Evolutionary conservation across 306 rosid species (phyloP), one percentile per base, ranked within the genome.

Genomic region (Oxytropis ochrocephala): DNA sequence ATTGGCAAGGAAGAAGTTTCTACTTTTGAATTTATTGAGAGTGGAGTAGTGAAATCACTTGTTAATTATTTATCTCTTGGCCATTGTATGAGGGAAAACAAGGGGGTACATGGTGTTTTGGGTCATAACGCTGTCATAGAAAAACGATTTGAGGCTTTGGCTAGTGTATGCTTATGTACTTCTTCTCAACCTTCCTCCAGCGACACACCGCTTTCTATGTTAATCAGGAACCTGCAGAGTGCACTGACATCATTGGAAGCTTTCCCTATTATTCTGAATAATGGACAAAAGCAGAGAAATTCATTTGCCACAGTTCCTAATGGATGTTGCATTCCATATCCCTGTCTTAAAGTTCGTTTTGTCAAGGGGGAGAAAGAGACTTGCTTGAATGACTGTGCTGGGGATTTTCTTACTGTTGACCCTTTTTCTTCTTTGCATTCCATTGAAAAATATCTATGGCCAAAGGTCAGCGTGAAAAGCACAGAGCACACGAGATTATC

Each of bases 1-100:
- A 75, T 81, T 56, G 90, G 96, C 73, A 80, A 78, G 57, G 99
- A 95, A 57, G 85, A 89, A 72, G 86, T 95, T 78, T 95, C 99
- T 63, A 95, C 99, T 55, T 95, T 95, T 83, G 99, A 95, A 66
- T 95, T 95, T 72, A 79, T 89, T 64, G 99, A 95, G 78, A 91
- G 97, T 81, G 97, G 97, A 76, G 79, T 95, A 35, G 87, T 86
- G 64, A 89, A 85, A 73, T 86, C 99, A 46, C 83, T 94, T 53
- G 78, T 80, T 53, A 91, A 80, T 51, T 91, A 70, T 82, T 75
- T 95, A 78, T 87, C 95, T 42, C 77, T 67, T 81, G 91, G 91
- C 19, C 91, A 64, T 77, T 80, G 71, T 83, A 66, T 61, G 79
- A 79, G 55, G 64, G 75, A 74, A 69, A 85, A 82, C 48, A 74